A percentile compares a stretch with the other conserved stretches of the same genome.
Evolutionary conservation across 1,284 basidiomycete genomes (phyloP).

Genomic region (Vanrija sp.): DNA sequence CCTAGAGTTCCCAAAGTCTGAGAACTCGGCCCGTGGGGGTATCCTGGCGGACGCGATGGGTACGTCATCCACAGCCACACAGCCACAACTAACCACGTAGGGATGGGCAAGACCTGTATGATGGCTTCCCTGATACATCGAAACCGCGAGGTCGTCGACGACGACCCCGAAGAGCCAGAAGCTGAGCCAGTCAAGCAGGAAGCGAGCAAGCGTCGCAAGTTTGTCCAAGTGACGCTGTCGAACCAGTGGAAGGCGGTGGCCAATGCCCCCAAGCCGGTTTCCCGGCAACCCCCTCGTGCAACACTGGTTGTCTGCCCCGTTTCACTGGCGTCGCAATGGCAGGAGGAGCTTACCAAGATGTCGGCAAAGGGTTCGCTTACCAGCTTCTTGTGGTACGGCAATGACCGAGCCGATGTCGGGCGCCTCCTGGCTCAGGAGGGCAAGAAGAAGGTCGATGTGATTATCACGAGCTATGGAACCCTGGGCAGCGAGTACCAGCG

Average conservation of each 20-base stretch:
- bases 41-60: slow-evolving; percentile 51
- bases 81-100: slow-evolving; percentile 51
- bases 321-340: slow-evolving; percentile 86
- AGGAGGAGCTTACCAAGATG: slow-evolving; percentile 69
- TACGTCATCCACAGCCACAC: not conserved
- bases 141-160: slow-evolving; percentile 54
- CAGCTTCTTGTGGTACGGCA: slow-evolving; percentile 76
- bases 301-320: slow-evolving; percentile 93
- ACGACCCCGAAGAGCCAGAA: slow-evolving; percentile 15
- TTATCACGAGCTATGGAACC: slow-evolving; percentile 87
- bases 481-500: slow-evolving; percentile 78
- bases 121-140: slow-evolving; percentile 84
- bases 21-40: slow-evolving; percentile 68
- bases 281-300: slow-evolving; percentile 50
- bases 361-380: slow-evolving; percentile 63
- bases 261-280: slow-evolving; percentile 19
- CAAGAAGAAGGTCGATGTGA: slow-evolving; percentile 60
- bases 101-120: slow-evolving; percentile 94
- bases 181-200: slow-evolving; percentile 7
- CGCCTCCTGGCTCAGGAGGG: slow-evolving; percentile 57
- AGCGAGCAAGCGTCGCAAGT: slow-evolving; percentile 39
- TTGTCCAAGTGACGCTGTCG: slow-evolving; percentile 46
- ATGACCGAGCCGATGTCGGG: slow-evolving; percentile 70
- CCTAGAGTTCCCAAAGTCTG: slow-evolving; percentile 76
- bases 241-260: slow-evolving; percentile 46